A percentile compares a stretch with the other conserved stretches of the same genome.
These are phyloP conservation scores for Lachancea lanzarotensis DNA, from an alignment of 805 yeast genomes.

Conservation along the genomic window DNA sequence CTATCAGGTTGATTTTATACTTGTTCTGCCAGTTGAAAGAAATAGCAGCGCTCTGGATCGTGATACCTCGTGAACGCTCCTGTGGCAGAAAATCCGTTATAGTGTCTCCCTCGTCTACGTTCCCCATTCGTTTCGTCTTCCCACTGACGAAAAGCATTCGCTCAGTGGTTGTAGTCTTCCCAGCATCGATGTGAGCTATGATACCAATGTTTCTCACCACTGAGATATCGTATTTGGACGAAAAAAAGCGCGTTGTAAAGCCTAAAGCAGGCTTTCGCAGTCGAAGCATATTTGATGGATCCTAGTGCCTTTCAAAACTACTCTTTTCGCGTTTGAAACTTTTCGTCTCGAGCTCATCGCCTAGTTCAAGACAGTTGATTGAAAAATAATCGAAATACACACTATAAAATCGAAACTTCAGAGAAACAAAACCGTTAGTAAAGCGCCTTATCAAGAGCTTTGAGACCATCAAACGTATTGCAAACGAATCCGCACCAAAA, in stretches of 20 bases:
- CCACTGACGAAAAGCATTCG: conserved; percentile 91
- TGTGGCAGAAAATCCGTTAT: conserved; percentile 88
- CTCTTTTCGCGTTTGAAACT: not conserved
- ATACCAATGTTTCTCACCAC: conserved; percentile 81
- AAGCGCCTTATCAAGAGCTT: too few species aligned
- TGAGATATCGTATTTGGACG: conserved; percentile 12
- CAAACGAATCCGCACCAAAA: not conserved
- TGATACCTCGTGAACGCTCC: conserved; percentile 88
- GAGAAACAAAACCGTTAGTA: too few species aligned
- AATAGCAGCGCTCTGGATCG: conserved; percentile 94
- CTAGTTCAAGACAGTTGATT: not conserved
- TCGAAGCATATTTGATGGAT: not conserved
- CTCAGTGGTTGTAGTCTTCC: conserved; percentile 96
- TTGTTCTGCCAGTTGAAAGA: conserved; percentile 71
- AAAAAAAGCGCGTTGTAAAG: not conserved
- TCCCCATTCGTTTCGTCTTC: conserved; percentile 69
- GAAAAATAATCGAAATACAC: not conserved
- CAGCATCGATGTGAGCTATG: conserved; percentile 99
- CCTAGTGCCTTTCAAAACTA: not conserved
- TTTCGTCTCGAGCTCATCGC: conserved; percentile 2
- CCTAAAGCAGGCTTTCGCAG: not conserved
- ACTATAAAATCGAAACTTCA: not conserved
- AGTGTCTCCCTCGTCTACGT: conserved; percentile 95
- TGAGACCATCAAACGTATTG: not conserved
- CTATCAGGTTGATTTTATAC: conserved; percentile 79